Evolutionary conservation across 805 yeast genomes (phyloP).

Genomic region (Isabelozyma rhagii): DNA sequence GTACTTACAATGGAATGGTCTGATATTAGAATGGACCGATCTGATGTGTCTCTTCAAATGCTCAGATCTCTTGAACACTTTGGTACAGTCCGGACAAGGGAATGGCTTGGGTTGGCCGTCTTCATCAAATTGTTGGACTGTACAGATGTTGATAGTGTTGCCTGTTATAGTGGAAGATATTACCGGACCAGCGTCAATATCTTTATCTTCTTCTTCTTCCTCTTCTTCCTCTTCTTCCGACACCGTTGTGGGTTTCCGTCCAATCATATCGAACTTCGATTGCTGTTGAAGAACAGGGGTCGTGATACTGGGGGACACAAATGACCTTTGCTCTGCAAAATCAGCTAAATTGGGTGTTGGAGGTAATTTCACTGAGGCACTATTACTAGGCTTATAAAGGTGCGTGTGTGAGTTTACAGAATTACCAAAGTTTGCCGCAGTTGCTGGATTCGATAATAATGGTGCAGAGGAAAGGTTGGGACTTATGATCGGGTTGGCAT

Average conservation of each 20-base stretch:
- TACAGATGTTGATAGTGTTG: background rate
- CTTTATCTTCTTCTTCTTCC: conserved; percentile 2
- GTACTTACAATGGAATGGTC: conserved; percentile 44
- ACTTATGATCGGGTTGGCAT: too few relatives aligned
- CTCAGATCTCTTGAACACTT: conserved; percentile 42
- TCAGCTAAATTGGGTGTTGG: too few relatives aligned
- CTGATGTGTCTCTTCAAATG: conserved; percentile 42
- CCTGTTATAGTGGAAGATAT: background rate
- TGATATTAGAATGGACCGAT: conserved; percentile 42
- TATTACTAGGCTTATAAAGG: too few relatives aligned
- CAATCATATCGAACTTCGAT: background rate
- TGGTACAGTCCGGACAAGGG: conserved; percentile 41
- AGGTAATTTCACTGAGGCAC: too few relatives aligned
- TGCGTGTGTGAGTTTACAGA: too few relatives aligned
- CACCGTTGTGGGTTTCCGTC: conserved; percentile 1
- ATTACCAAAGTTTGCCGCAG: too few relatives aligned
- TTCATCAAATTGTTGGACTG: conserved; percentile 5
- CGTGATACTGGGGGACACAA: too few relatives aligned
- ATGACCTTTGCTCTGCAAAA: too few relatives aligned
- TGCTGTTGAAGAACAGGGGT: background rate
- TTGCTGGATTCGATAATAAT: too few relatives aligned
- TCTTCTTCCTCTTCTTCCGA: conserved; percentile 2
- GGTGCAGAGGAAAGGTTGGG: too few relatives aligned
- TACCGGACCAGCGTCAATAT: background rate
- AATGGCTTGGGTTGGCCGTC: conserved; percentile 21